Percentiles rank a stretch among this genome's conserved stretches.
phyloP scores from a whole-genome alignment of 2,329 filamentous ascomycete species.

The Neopestalotiopsis clavispora region DNA sequence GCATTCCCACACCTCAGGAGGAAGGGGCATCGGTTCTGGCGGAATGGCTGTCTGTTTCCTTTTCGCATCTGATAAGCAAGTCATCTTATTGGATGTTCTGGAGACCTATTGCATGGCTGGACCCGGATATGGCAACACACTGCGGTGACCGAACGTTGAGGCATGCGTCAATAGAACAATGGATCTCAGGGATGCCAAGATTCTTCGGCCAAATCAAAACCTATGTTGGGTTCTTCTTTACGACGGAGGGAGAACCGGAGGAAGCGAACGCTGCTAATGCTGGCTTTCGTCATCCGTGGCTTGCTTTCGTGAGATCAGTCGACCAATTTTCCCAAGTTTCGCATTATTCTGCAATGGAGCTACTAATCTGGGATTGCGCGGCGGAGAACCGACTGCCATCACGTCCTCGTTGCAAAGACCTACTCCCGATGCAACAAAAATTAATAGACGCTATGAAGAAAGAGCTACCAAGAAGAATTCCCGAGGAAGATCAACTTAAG shows the following conservation, averaged over 20 bases:
- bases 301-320: conserved; percentile 51
- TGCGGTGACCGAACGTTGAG: conserved; percentile 28
- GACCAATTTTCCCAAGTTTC: conserved; percentile 37
- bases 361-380: conserved; percentile 60
- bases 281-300: conserved; percentile 52
- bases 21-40: conserved; percentile 22
- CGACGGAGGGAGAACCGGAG: conserved; percentile 45
- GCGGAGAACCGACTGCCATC: conserved; percentile 32
- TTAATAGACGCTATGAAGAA: conserved; percentile 45
- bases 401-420: conserved; percentile 20
- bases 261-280: conserved; percentile 24
- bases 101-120: conserved; percentile 46
- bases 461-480: conserved; percentile 35
- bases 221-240: conserved; percentile 56
- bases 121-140: conserved; percentile 44
- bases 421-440: conserved; percentile 51
- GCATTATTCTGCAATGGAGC: conserved; percentile 43
- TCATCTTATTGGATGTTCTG: conserved; percentile 38
- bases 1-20: conserved; percentile 22
- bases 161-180: conserved; percentile 39
- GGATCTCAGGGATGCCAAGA: conserved; percentile 35
- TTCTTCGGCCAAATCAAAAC: conserved; percentile 35
- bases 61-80: neutral
- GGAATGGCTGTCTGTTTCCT: conserved; percentile 21
- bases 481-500: conserved; percentile 12